phyloP scores from a whole-genome alignment of 208 protist species.

The Trypanosoma congolense region DNA sequence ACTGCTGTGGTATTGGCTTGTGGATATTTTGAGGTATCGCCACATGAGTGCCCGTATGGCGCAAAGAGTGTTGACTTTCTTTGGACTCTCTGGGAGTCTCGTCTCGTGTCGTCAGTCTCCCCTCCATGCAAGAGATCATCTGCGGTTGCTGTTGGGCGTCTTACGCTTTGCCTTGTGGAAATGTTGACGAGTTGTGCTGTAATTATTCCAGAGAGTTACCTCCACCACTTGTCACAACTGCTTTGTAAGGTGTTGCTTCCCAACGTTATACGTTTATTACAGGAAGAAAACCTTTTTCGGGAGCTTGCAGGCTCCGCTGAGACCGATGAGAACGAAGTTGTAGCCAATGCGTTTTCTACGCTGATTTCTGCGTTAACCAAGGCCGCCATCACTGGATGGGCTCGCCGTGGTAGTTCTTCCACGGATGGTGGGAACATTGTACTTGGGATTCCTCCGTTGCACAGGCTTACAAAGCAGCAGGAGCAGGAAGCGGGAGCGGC shows the following conservation, averaged over 20 bases:
- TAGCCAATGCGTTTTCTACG: conserved; percentile 15
- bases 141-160: conserved; percentile 9
- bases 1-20: conserved; percentile 15
- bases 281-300: conserved; percentile 9
- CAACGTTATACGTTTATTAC: conserved; percentile 6
- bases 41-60: conserved; percentile 20
- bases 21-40: conserved; percentile 20
- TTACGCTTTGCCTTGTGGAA: conserved; percentile 12
- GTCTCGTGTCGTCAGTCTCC: not conserved
- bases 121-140: conserved; percentile 6
- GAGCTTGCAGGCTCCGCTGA: not conserved
- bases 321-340: not conserved
- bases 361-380: conserved; percentile 20
- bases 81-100: conserved; percentile 5
- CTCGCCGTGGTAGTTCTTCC: not conserved
- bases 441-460: conserved; percentile 4
- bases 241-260: conserved; percentile 20
- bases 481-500: too few relatives aligned
- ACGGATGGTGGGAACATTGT: not conserved
- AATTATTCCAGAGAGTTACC: not conserved
- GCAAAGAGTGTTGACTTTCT: conserved; percentile 14
- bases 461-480: too few relatives aligned
- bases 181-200: conserved; percentile 10
- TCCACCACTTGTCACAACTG: conserved; percentile 5
- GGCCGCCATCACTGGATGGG: conserved; percentile 14